A percentile compares a stretch with the other conserved stretches of the same genome.
Evolutionary conservation across 2,329 filamentous ascomycete genomes (phyloP).

Genomic region (Polytolypa hystricis): DNA sequence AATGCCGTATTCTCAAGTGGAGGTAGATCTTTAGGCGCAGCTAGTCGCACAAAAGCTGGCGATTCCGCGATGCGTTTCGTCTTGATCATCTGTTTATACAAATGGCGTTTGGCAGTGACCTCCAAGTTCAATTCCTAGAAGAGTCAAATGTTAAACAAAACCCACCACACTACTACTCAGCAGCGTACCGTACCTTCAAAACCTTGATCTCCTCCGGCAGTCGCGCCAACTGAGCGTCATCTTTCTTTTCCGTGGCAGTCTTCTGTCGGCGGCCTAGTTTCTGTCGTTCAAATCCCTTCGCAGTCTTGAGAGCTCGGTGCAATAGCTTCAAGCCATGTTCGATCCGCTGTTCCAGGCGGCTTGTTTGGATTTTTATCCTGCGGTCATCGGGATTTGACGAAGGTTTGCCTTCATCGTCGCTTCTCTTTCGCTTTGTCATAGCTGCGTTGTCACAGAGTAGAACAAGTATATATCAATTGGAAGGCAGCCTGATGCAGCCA

Average conservation of each 20-base stretch:
- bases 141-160: conserved; percentile 2
- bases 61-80: conserved; percentile 46
- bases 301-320: conserved; percentile 44
- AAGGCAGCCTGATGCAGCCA: too few relatives aligned
- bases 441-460: too few relatives aligned
- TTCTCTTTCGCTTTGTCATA: conserved; percentile 33
- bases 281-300: conserved; percentile 52
- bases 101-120: conserved; percentile 40
- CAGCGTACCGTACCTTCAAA: conserved; percentile 38
- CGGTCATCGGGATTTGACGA: conserved; percentile 15
- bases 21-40: conserved; percentile 21
- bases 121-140: conserved; percentile 40
- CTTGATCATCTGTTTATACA: conserved; percentile 46
- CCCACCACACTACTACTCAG: not conserved
- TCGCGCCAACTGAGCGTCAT: conserved; percentile 30
- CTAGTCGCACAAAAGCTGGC: conserved; percentile 35
- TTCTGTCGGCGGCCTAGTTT: conserved; percentile 52
- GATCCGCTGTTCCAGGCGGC: conserved; percentile 37
- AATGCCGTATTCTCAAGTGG: conserved; percentile 33
- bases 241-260: conserved; percentile 36
- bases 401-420: conserved; percentile 18
- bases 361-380: conserved; percentile 23
- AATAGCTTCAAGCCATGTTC: conserved; percentile 41
- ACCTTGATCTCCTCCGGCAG: conserved; percentile 45
- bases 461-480: too few relatives aligned